These are phyloP conservation scores for Lolium perenne DNA, from an alignment of 176 grass and related monocot genomes.

Conservation along the genomic window DNA sequence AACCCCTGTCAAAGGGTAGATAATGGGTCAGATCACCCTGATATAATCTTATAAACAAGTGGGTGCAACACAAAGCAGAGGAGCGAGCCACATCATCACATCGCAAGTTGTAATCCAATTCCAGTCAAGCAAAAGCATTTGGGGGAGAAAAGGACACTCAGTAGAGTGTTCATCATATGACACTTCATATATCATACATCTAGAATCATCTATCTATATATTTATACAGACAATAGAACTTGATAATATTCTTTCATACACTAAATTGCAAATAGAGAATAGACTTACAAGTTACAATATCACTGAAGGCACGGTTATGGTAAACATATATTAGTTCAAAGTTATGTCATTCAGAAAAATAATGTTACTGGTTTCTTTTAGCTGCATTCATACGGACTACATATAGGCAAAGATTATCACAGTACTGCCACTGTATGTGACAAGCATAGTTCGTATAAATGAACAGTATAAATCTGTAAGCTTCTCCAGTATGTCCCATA, in stretches of 20 bases:
- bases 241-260: neutral
- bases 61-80: neutral
- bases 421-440: neutral
- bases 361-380: neutral
- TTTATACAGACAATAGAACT: neutral
- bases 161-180: neutral
- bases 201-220: neutral
- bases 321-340: neutral
- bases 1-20: neutral
- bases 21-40: neutral
- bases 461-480: conserved; percentile 5
- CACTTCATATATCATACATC: neutral
- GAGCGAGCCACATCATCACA: neutral
- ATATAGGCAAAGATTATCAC: neutral
- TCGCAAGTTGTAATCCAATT: neutral
- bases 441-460: conserved; percentile 9
- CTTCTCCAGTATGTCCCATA: neutral
- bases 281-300: neutral
- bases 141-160: neutral
- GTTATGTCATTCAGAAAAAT: neutral
- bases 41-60: neutral
- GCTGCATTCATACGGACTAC: neutral
- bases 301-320: neutral
- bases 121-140: neutral
- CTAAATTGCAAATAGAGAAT: neutral